Evolutionary conservation across 1,284 basidiomycete species (phyloP).

Genomic region (Pisolithus thermaeus): DNA sequence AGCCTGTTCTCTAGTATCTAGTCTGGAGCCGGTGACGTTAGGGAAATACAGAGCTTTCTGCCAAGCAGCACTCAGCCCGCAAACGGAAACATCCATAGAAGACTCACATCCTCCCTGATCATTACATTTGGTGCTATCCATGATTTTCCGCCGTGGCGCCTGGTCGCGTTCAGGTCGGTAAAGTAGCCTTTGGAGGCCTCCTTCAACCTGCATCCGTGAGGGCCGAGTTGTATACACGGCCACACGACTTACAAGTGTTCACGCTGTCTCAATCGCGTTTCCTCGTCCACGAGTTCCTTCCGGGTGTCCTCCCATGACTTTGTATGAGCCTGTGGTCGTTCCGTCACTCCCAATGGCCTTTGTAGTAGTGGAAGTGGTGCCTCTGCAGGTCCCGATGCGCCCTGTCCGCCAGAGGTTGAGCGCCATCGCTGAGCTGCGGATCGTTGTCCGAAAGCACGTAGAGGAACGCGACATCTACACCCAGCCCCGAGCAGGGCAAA

Average conservation of each 20-base stretch:
- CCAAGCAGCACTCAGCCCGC: conserved; percentile 5
- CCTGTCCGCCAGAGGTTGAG: conserved; percentile 14
- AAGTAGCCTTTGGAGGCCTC: conserved; percentile 89
- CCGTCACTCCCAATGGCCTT: conserved; percentile 62
- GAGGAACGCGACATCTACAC: conserved; percentile 4
- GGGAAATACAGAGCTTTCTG: conserved; percentile 91
- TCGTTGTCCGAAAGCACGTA: conserved; percentile 1
- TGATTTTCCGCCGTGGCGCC: conserved; percentile 86
- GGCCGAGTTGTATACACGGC: background rate
- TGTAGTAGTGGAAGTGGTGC: conserved; percentile 50
- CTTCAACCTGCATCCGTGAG: conserved; percentile 55
- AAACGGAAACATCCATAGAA: background rate
- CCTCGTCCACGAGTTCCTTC: conserved; percentile 68
- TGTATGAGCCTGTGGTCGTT: conserved; percentile 60
- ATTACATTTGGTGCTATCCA: conserved; percentile 91
- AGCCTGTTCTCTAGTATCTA: conserved; percentile 48
- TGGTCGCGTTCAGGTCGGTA: conserved; percentile 79
- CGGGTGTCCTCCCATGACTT: conserved; percentile 65
- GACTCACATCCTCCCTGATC: conserved; percentile 82
- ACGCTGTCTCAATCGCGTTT: conserved; percentile 66
- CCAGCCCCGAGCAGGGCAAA: conserved; percentile 9
- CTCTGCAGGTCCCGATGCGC: conserved; percentile 10
- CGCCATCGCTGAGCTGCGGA: conserved; percentile 13
- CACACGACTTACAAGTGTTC: conserved; percentile 61
- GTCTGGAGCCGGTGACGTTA: conserved; percentile 72